Percentiles rank a stretch among this genome's conserved stretches.
phyloP scores from a whole-genome alignment of 176 grass and related monocot species.

The Rhynchospora pubera region DNA sequence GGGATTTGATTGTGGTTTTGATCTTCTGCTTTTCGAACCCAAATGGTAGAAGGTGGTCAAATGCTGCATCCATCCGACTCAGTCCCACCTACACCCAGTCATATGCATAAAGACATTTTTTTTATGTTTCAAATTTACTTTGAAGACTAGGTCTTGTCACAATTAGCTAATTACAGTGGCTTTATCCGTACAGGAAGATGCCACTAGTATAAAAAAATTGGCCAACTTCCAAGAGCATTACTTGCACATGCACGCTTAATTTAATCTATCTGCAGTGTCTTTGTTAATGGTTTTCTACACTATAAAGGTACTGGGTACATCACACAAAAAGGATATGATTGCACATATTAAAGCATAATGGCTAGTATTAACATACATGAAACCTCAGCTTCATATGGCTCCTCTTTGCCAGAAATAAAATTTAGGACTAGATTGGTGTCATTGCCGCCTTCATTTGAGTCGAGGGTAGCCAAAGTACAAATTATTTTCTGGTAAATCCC shows the following conservation, averaged over 20 bases:
- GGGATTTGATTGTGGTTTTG: constrained; percentile 1
- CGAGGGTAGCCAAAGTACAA: neutral
- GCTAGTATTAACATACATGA: neutral
- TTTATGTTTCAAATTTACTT: neutral
- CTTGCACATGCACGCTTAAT: neutral
- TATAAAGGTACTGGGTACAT: neutral
- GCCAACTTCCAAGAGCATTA: neutral
- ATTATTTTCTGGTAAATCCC: neutral
- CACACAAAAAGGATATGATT: neutral
- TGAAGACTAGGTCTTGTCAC: neutral
- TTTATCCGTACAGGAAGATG: neutral
- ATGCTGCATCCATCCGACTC: constrained; percentile 9
- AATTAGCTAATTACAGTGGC: neutral
- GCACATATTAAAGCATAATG: neutral
- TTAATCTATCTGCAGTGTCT: neutral
- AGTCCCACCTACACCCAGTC: neutral
- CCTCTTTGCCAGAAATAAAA: neutral
- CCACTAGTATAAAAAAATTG: neutral
- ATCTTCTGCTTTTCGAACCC: constrained; percentile 7
- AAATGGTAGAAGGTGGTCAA: neutral
- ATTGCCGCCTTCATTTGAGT: neutral
- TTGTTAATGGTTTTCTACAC: neutral
- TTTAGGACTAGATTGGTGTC: neutral
- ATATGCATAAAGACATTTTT: neutral
- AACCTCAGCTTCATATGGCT: neutral